Evolutionary conservation across 345 rosid species (phyloP).

Genomic region (Capsella bursapastoris): DNA sequence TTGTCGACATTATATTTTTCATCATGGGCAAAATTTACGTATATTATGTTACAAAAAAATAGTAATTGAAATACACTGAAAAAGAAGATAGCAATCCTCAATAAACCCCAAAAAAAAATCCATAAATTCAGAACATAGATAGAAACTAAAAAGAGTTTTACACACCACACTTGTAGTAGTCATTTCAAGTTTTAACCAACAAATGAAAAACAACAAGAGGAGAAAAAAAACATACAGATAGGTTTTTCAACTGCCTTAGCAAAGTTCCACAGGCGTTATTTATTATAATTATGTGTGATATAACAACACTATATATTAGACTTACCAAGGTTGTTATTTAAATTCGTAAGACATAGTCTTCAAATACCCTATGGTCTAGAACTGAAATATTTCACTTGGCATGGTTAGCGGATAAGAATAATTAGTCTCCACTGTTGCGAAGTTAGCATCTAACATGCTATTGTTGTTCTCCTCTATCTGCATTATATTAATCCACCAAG

Average conservation of each 20-base stretch:
- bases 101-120: conserved; percentile 21
- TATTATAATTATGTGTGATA: conserved; percentile 40
- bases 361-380: conserved; percentile 45
- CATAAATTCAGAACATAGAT: conserved; percentile 33
- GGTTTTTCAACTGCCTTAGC: conserved; percentile 27
- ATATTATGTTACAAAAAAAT: no score
- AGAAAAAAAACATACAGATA: conserved; percentile 22
- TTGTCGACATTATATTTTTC: background rate
- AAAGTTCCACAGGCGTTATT: conserved; percentile 38
- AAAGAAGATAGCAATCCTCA: background rate
- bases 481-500: conserved; percentile 25
- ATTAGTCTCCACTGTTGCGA: conserved; percentile 49
- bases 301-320: conserved; percentile 39
- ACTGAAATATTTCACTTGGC: conserved; percentile 66
- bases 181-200: conserved; percentile 36
- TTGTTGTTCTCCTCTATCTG: conserved; percentile 71
- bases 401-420: conserved; percentile 65
- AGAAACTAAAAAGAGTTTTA: conserved; percentile 14
- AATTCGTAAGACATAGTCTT: conserved; percentile 36
- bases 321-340: conserved; percentile 30
- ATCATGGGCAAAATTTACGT: conserved; percentile 1
- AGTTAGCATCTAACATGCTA: conserved; percentile 50
- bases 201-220: conserved; percentile 13
- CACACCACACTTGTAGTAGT: conserved; percentile 37
- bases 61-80: background rate